Conservation (phyloP, 1,284 basidiomycete species). For the Peniophora sp. region DNA sequence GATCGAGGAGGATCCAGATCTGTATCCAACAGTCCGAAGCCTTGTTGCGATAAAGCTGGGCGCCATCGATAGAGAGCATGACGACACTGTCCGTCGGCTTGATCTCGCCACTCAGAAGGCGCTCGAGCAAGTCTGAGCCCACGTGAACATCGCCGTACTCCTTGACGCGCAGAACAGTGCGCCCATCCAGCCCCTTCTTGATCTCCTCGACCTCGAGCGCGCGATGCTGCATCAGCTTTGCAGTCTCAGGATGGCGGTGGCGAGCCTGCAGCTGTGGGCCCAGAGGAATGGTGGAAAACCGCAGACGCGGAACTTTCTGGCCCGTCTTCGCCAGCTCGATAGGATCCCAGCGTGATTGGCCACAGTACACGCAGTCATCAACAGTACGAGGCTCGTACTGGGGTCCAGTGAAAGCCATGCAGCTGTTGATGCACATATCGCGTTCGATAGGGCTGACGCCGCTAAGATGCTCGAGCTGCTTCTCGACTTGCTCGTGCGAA, state of each 20-base stretch:
- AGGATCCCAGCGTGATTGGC: background rate
- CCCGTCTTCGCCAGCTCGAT: background rate
- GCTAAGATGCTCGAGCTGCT: background rate
- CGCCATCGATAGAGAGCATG: background rate
- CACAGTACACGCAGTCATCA: background rate
- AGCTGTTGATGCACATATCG: background rate
- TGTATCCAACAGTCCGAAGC: constrained; percentile 9
- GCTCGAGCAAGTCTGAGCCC: background rate
- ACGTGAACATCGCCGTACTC: background rate
- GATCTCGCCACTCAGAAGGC: background rate
- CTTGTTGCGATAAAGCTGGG: constrained; percentile 2
- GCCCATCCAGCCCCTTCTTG: background rate
- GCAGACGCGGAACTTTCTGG: background rate
- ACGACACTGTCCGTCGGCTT: background rate
- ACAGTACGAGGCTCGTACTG: background rate
- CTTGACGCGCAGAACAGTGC: background rate
- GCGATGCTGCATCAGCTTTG: background rate
- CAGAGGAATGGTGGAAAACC: background rate
- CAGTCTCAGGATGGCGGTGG: background rate
- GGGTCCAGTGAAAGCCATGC: background rate
- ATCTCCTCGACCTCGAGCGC: background rate
- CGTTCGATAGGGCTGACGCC: background rate
- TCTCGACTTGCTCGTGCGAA: background rate
- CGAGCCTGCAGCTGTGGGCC: background rate
- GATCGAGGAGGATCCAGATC: constrained; percentile 6